These are phyloP conservation scores for Aspergillus fumigatus DNA, from an alignment of 2,329 filamentous ascomycete genomes.

Conservation along the genomic window DNA sequence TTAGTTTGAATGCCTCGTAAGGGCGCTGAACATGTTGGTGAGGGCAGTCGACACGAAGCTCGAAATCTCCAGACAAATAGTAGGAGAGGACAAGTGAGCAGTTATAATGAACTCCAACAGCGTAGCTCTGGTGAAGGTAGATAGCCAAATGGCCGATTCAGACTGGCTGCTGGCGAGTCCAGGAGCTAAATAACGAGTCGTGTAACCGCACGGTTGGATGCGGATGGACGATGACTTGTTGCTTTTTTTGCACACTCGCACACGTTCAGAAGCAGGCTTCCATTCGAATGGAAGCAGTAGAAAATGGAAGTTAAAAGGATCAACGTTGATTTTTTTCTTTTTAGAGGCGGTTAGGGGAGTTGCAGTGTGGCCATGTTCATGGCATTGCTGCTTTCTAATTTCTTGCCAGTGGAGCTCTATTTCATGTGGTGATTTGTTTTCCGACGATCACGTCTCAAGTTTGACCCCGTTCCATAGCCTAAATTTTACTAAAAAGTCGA, in stretches of 20 bases:
- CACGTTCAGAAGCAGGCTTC: not conserved
- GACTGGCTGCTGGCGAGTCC: not conserved
- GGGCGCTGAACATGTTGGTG: too few species aligned
- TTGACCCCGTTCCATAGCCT: not conserved
- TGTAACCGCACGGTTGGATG: slow-evolving; percentile 4
- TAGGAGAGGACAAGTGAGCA: not conserved
- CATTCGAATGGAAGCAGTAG: not conserved
- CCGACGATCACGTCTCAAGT: not conserved
- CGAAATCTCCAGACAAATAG: not conserved
- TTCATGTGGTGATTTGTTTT: not conserved
- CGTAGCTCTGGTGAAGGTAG: not conserved
- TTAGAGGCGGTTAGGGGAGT: not conserved
- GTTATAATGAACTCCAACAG: not conserved
- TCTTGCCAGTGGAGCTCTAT: not conserved
- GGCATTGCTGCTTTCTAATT: not conserved
- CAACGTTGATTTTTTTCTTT: not conserved
- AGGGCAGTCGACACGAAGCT: not conserved
- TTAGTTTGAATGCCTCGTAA: not conserved
- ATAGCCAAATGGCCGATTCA: not conserved
- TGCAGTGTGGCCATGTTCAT: not conserved
- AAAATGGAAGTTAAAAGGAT: not conserved
- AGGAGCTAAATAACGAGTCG: not conserved
- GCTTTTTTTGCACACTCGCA: not conserved
- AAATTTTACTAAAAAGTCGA: not conserved
- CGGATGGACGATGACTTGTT: not conserved